These are phyloP conservation scores for Thymus mandschuricus DNA, from an alignment of 257 asterid genomes.

Conservation along the genomic window DNA sequence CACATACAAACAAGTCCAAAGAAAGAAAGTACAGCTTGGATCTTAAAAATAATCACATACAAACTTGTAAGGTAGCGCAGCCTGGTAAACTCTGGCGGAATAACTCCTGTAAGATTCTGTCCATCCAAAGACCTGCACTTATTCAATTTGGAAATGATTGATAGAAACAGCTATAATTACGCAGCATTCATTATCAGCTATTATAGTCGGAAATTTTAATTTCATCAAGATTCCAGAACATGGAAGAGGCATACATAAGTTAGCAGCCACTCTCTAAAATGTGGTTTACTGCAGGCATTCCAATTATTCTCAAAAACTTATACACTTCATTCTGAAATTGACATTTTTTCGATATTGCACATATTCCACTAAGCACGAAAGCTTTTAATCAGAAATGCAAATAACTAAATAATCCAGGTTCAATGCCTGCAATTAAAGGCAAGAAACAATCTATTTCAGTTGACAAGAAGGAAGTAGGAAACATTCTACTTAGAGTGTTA, in stretches of 20 bases:
- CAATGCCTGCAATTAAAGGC: not conserved
- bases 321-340: not conserved
- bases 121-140: conserved; percentile 75
- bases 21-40: conserved; percentile 15
- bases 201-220: no score
- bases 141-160: conserved; percentile 11
- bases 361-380: no score
- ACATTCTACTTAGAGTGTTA: not conserved
- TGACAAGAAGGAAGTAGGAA: not conserved
- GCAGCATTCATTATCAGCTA: not conserved
- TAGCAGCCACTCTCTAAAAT: not conserved
- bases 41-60: conserved; percentile 46
- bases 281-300: not conserved
- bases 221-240: no score
- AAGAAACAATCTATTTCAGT: not conserved
- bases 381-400: not conserved
- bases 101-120: conserved; percentile 69
- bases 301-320: not conserved
- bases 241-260: not conserved
- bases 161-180: not conserved
- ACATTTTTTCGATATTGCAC: no score
- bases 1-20: not conserved
- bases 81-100: conserved; percentile 71
- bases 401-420: not conserved
- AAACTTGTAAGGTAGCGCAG: conserved; percentile 67